Conservation (phyloP, 495 filamentous ascomycete species). For the Trichoderma orchidacearum region DNA sequence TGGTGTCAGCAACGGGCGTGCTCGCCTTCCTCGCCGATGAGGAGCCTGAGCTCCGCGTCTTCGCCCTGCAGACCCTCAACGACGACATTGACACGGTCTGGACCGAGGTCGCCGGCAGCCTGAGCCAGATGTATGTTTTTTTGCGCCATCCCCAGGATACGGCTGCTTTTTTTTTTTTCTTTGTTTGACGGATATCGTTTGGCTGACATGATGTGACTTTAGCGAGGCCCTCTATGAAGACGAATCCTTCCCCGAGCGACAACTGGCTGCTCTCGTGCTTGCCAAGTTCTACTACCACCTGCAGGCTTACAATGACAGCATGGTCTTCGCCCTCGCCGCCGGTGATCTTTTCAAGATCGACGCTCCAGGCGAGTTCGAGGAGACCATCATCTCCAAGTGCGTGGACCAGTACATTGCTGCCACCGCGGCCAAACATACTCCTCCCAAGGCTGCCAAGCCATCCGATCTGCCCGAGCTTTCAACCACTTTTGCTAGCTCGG, state of each 20-base stretch:
- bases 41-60: conserved; percentile 81
- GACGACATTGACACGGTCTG: conserved; percentile 91
- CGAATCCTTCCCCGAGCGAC: conserved; percentile 82
- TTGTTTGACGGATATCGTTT: too few relatives aligned
- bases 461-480: conserved; percentile 52
- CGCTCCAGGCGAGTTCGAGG: conserved; percentile 86
- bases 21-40: conserved; percentile 93
- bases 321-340: conserved; percentile 92
- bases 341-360: conserved; percentile 92
- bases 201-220: neutral
- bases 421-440: conserved; percentile 54
- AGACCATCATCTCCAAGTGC: conserved; percentile 97
- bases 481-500: conserved; percentile 58
- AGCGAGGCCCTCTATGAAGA: conserved; percentile 98
- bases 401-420: conserved; percentile 94
- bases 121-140: conserved; percentile 77
- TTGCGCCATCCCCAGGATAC: neutral
- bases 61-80: conserved; percentile 86
- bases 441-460: conserved; percentile 25
- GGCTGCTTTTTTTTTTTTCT: too few relatives aligned
- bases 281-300: conserved; percentile 98
- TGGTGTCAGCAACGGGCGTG: conserved; percentile 87
- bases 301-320: conserved; percentile 97
- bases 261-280: conserved; percentile 85
- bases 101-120: conserved; percentile 86